Percentiles rank a stretch among this genome's conserved stretches.
phyloP scores from a whole-genome alignment of 139 green algal genomes.

The Chlorella vulgaris region DNA sequence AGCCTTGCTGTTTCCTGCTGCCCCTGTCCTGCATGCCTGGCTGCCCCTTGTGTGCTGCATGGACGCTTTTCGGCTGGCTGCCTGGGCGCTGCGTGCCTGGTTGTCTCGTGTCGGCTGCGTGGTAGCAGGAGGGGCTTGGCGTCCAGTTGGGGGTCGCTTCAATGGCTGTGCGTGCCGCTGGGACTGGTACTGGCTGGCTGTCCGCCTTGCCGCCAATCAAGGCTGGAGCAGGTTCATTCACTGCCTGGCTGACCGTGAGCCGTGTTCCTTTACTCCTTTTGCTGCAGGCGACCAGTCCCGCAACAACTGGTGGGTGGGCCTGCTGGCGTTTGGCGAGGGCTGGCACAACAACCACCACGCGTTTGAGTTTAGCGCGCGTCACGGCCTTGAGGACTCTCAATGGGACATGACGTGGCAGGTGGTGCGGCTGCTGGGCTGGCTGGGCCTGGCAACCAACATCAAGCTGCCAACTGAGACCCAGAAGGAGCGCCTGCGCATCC shows the following conservation, averaged over 20 bases:
- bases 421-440: constrained; percentile 65
- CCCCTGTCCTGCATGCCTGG: not conserved
- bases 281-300: constrained; percentile 84
- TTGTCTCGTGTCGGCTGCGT: too few relatives aligned
- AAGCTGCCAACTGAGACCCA: constrained; percentile 90
- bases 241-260: too few relatives aligned
- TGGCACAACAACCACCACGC: constrained; percentile 99
- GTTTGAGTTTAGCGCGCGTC: constrained; percentile 86
- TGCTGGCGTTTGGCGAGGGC: constrained; percentile 93
- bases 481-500: constrained; percentile 63
- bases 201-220: too few relatives aligned
- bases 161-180: too few relatives aligned
- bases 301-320: constrained; percentile 81
- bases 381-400: constrained; percentile 88
- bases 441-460: constrained; percentile 85
- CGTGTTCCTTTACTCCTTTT: too few relatives aligned
- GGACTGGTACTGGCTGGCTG: too few relatives aligned
- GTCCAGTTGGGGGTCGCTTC: too few relatives aligned
- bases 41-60: constrained; percentile 25
- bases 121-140: too few relatives aligned
- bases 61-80: too few relatives aligned
- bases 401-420: constrained; percentile 82
- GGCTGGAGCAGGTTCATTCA: too few relatives aligned
- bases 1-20: too few relatives aligned
- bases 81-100: too few relatives aligned